Base-by-base conservation (phyloP, 441 rosid species). In the Populus hybrid region DNA sequence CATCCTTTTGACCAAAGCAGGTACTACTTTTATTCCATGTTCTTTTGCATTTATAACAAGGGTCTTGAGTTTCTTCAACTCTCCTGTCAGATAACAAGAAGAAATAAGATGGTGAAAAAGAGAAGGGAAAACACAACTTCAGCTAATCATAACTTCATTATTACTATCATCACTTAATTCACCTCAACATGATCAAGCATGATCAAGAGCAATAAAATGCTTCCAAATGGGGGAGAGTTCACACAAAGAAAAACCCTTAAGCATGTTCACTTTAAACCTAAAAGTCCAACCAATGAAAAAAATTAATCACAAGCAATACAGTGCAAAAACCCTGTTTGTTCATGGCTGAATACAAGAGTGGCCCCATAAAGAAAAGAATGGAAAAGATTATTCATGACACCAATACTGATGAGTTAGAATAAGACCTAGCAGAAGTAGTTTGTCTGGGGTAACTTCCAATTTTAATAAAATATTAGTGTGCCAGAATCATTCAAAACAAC, bases 1-100 rank as follows among this genome's bases (percentile, higher is more conserved):
- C 98, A 93, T 90, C 82, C 84, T 86, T 82, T 86, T 89, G 26
- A 91, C 90, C 72, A 93, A 71, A 74, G 81, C 74, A n/a, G 82
- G 82, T 31, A 88, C 97, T 69, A 83, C 87, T 68, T 68, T 80
- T 72, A 89, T 78, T 75, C 84, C 84, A 70, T 79, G 79, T 56
- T 81, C 81, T 77, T 90, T 90, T 69, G 95, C 89, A 83, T 87
- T 90, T 26, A 82, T 77, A 36, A 91, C 87, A 79, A 92, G 92
- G 71, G 69, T 83, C 81, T 84, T 93, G 38, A 94, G 86, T 76
- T 86, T 90, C 81, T 85, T 85, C 79, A 94, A 85, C 85, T 94
- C 92, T 67, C 94, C 99, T 94, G 85, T 78, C 40, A 70, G 40
- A 77, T 56, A 68, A 77, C 56, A 53, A 40, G 71, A 7, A 35